phyloP scores from a whole-genome alignment of 2,329 filamentous ascomycete species.

The Sporothrix curviconia region DNA sequence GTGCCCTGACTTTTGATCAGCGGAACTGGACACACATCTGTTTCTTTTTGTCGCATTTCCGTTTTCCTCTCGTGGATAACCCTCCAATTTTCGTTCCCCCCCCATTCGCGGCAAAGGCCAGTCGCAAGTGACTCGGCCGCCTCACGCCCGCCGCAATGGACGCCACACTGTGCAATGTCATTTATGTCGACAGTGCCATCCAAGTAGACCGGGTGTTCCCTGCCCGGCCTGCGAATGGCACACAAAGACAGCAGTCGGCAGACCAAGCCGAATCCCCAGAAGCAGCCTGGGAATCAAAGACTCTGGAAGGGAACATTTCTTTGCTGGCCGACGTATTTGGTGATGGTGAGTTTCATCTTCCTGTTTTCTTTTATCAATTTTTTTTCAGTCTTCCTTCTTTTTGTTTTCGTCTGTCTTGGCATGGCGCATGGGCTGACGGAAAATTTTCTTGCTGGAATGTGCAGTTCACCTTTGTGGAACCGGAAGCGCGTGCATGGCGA shows the following conservation, averaged over 20 bases:
- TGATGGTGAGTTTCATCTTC: conserved; percentile 43
- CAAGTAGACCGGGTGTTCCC: conserved; percentile 40
- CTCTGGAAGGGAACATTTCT: conserved; percentile 40
- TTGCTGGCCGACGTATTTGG: conserved; percentile 49
- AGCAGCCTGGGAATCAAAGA: conserved; percentile 29
- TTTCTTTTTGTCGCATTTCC: neutral
- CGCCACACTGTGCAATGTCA: conserved; percentile 49
- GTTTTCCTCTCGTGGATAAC: neutral
- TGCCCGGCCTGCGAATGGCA: conserved; percentile 22
- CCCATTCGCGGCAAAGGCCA: conserved; percentile 36
- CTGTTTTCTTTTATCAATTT: neutral
- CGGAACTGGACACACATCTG: neutral
- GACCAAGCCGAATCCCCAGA: conserved; percentile 1
- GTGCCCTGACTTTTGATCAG: neutral
- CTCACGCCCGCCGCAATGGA: conserved; percentile 51
- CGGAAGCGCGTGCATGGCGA: conserved; percentile 47
- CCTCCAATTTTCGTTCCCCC: neutral
- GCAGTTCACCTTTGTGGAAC: conserved; percentile 50
- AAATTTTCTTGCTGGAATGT: neutral
- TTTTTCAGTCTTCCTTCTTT: neutral
- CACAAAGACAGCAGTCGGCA: neutral
- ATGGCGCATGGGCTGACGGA: neutral
- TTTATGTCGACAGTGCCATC: conserved; percentile 53
- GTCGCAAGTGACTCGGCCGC: conserved; percentile 53
- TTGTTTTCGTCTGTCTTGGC: too few species aligned